These are phyloP conservation scores for Aspergillus sp. DNA, from an alignment of 2,329 filamentous ascomycete species.

Conservation along the genomic window DNA sequence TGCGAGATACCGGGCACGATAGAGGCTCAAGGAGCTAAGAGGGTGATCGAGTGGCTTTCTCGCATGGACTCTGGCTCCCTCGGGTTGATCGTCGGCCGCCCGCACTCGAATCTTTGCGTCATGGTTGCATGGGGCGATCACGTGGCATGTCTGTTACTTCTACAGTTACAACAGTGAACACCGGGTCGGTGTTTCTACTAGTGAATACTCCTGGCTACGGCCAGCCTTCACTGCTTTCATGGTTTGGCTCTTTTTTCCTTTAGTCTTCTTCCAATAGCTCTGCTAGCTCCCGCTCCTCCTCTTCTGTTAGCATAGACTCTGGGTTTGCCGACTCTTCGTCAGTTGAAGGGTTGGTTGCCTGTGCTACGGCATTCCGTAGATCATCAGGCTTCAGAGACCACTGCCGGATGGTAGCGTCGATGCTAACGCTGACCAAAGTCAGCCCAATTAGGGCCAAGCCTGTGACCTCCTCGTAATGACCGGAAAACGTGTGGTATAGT, in stretches of 20 bases:
- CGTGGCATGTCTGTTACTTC: not conserved
- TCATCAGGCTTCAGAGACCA: constrained; percentile 72
- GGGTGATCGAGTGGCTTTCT: not conserved
- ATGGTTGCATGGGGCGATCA: constrained; percentile 9
- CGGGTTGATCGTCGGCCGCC: constrained; percentile 5
- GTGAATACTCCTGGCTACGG: not conserved
- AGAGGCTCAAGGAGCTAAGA: constrained; percentile 4
- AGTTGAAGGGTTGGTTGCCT: constrained; percentile 44
- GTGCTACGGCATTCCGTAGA: constrained; percentile 57
- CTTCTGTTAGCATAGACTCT: constrained; percentile 67
- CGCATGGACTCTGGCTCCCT: constrained; percentile 1
- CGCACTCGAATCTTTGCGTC: constrained; percentile 11
- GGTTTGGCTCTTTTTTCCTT: not conserved
- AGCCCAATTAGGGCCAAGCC: constrained; percentile 65
- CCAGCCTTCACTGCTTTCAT: not conserved
- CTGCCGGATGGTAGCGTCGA: constrained; percentile 82
- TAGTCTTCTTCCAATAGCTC: constrained; percentile 77
- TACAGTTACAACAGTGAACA: too few relatives aligned
- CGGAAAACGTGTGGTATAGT: constrained; percentile 70
- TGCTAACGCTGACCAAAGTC: constrained; percentile 74
- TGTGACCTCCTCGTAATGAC: constrained; percentile 93
- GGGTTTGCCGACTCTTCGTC: constrained; percentile 47
- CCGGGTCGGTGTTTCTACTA: not conserved
- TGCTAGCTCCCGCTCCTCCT: constrained; percentile 90
- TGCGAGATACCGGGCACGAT: not conserved